These are phyloP conservation scores for Aspergillus ostianus DNA, from an alignment of 495 filamentous ascomycete genomes.

Conservation along the genomic window DNA sequence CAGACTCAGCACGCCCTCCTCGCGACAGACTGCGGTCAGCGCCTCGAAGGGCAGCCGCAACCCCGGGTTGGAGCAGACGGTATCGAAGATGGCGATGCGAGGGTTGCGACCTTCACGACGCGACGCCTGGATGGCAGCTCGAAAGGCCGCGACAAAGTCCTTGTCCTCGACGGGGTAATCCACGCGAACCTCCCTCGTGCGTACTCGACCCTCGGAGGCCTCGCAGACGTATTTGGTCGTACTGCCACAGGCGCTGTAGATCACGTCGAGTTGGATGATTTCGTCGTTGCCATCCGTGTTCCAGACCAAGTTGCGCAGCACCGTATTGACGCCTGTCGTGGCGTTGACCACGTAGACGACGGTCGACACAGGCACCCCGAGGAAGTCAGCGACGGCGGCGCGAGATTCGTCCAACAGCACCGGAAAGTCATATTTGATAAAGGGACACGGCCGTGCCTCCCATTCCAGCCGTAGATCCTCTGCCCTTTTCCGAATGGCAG, in stretches of 20 bases:
- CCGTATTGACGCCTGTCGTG: slow-evolving; percentile 71
- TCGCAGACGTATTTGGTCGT: slow-evolving; percentile 66
- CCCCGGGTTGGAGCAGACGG: slow-evolving; percentile 67
- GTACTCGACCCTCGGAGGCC: slow-evolving; percentile 33
- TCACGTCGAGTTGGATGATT: slow-evolving; percentile 61
- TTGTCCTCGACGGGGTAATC: slow-evolving; percentile 58
- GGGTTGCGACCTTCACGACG: slow-evolving; percentile 37
- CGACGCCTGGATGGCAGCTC: slow-evolving; percentile 39
- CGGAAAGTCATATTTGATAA: slow-evolving; percentile 63
- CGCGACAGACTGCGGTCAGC: slow-evolving; percentile 55
- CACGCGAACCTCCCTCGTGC: slow-evolving; percentile 28
- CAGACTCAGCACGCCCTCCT: slow-evolving; percentile 54
- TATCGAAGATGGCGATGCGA: slow-evolving; percentile 69
- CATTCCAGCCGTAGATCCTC: slow-evolving; percentile 52
- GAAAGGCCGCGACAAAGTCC: slow-evolving; percentile 50
- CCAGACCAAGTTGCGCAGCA: slow-evolving; percentile 64
- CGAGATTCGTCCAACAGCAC: slow-evolving; percentile 61
- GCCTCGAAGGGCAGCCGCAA: slow-evolving; percentile 68
- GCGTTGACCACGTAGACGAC: slow-evolving; percentile 73
- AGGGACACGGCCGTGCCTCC: slow-evolving; percentile 65
- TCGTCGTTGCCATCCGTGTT: slow-evolving; percentile 45
- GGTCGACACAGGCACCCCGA: slow-evolving; percentile 58
- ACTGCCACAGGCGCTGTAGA: slow-evolving; percentile 71
- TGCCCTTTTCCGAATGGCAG: slow-evolving; percentile 50
- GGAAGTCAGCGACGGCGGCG: slow-evolving; percentile 55